phyloP scores from a whole-genome alignment of 768 basidiomycete species.

The Tulasnella sp. region DNA sequence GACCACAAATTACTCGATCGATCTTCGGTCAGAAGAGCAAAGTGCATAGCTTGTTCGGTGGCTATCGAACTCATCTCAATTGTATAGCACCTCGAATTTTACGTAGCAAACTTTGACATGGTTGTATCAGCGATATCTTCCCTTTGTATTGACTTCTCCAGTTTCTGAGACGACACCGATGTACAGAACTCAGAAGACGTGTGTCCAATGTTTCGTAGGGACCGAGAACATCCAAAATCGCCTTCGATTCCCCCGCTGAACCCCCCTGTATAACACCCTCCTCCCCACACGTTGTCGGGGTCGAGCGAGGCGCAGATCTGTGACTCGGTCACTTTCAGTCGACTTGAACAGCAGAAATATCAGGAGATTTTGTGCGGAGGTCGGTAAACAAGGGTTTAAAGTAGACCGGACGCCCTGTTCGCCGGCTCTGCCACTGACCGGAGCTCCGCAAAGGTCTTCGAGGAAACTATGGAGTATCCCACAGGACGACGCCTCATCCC shows the following conservation, averaged over 20 bases:
- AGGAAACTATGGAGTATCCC: background rate
- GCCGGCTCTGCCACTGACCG: background rate
- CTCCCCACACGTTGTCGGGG: background rate
- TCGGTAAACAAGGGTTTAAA: background rate
- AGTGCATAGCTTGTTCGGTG: background rate
- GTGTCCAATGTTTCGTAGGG: background rate
- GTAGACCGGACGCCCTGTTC: background rate
- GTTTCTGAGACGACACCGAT: background rate
- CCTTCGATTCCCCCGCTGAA: background rate
- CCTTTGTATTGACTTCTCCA: background rate
- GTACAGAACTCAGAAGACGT: background rate
- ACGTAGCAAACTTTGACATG: background rate
- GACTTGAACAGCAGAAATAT: background rate
- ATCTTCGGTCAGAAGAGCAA: constrained; percentile 4
- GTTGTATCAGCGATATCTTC: background rate
- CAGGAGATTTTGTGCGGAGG: background rate
- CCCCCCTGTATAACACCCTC: background rate
- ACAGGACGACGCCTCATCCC: background rate
- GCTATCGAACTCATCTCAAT: background rate
- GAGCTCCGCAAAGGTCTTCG: background rate
- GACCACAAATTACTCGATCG: background rate
- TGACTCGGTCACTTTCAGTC: background rate
- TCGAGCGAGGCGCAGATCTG: background rate
- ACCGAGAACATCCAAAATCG: background rate
- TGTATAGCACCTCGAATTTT: background rate